Evolutionary conservation across 2,329 filamentous ascomycete genomes (phyloP).

Genomic region (Colletotrichum karsti): DNA sequence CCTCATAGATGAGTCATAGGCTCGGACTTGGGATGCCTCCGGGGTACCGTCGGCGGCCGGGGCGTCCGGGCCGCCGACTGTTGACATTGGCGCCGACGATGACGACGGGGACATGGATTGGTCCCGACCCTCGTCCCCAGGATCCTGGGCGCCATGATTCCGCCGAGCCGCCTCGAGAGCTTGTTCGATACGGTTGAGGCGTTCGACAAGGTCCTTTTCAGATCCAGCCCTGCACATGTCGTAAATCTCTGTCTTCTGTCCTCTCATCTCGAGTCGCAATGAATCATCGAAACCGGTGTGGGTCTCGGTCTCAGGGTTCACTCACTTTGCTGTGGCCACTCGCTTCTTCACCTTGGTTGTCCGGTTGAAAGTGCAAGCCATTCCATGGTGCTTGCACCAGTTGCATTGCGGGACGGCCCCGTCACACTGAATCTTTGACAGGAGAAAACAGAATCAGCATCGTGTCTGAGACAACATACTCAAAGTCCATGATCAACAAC

Average conservation of each 20-base stretch:
- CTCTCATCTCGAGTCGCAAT: not conserved
- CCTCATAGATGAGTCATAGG: slow-evolving; percentile 10
- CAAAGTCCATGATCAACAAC: not conserved
- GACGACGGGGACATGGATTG: slow-evolving; percentile 13
- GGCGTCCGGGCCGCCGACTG: not conserved
- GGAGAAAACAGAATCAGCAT: slow-evolving; percentile 7
- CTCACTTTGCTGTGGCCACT: slow-evolving; percentile 15
- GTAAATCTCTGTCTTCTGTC: slow-evolving; percentile 2
- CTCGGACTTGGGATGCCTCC: slow-evolving; percentile 10
- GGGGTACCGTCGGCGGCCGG: slow-evolving; percentile 9
- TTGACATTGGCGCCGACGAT: slow-evolving; percentile 7
- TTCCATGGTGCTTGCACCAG: slow-evolving; percentile 58
- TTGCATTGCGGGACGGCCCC: slow-evolving; percentile 52
- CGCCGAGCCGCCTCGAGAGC: slow-evolving; percentile 37
- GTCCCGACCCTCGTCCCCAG: not conserved
- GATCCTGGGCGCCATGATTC: slow-evolving; percentile 6
- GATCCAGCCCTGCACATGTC: slow-evolving; percentile 27
- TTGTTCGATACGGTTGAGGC: slow-evolving; percentile 49
- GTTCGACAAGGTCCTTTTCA: slow-evolving; percentile 42
- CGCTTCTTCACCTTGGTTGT: slow-evolving; percentile 25
- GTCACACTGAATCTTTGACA: slow-evolving; percentile 59
- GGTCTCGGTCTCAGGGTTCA: not conserved
- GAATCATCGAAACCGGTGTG: not conserved
- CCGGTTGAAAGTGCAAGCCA: slow-evolving; percentile 53
- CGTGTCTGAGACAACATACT: not conserved